Base-by-base conservation (phyloP, 768 basidiomycete genomes). In the Artomyces pyxidatus region DNA sequence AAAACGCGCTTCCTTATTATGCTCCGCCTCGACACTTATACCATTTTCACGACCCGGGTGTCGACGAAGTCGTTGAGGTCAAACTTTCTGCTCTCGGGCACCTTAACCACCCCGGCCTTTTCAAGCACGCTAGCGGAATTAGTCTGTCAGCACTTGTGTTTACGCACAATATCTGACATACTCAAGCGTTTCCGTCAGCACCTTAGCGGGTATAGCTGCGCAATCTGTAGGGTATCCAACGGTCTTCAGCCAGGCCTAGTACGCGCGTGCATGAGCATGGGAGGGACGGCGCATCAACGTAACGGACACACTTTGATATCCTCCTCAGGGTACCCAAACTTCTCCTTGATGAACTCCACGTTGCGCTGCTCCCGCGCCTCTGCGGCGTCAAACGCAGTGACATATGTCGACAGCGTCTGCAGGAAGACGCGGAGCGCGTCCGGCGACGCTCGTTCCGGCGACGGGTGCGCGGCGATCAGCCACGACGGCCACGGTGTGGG, bases 401-500 rank as follows among this genome's bases (percentile, higher is more conserved):
- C 85, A 59, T 83, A 80, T 4, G 58, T 65, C 5, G 85, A 78
- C 19, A 97, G 75, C 23, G 67, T 63, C 4, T 69, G 51, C 12
- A 97, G 69, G 68, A 96, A 96, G 3, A 63, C 44, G 16, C 65
- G 63, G 12, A 92, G 68, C 0, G 70, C 70, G 1, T 63, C 58
- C 0, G 75, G 51, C 4, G 77, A 64, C 25, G 83, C 79, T 14
- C 85, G 76, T n/a, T 72, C 64, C 16, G 73, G 58, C 11, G 72
- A 71, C 0, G 85, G 84, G 55, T 90, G 85, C 7, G 90, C 90
- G 22, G 89, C 94, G 59, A 98, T 88, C 50, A 89, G 69, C 95
- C 95, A 99, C 0, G 91, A 94, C 12, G 93, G 89, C 95, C 95
- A 99, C 0, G 95, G 95, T 0, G 94, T 97, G 30, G 83, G 83